Percentiles rank a stretch among this genome's conserved stretches.
These are phyloP conservation scores for Asterochloris erici DNA, from an alignment of 139 green algal genomes.

Conservation along the genomic window DNA sequence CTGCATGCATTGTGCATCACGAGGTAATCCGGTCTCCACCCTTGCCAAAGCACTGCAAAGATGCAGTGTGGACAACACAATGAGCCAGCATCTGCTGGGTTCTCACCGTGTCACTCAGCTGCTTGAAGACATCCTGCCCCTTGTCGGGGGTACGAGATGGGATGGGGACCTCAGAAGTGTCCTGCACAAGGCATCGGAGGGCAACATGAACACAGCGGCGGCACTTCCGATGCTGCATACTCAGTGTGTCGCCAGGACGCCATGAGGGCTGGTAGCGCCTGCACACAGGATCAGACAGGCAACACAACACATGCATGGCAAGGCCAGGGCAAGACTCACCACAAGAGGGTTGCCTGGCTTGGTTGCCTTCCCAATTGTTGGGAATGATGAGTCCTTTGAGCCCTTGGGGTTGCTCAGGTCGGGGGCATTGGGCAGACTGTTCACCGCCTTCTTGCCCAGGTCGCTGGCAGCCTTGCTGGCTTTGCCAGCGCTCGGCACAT, in stretches of 20 bases:
- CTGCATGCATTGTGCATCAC: no score
- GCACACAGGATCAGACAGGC: background rate
- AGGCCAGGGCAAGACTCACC: background rate
- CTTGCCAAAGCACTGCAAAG: no score
- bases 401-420: constrained; percentile 11
- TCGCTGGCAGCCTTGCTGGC: background rate
- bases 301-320: background rate
- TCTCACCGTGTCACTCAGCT: constrained; percentile 3
- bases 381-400: background rate
- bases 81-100: no score
- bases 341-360: background rate
- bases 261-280: background rate
- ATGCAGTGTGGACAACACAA: no score
- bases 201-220: background rate
- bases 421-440: constrained; percentile 7
- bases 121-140: constrained; percentile 15
- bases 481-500: background rate
- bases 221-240: background rate
- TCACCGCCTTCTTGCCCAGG: background rate
- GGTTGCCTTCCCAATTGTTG: background rate
- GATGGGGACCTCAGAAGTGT: background rate
- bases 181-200: background rate
- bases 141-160: background rate
- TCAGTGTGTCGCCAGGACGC: background rate
- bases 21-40: no score